Base-by-base conservation (phyloP, 2,329 filamentous ascomycete genomes). In the Calonectria honghensis region DNA sequence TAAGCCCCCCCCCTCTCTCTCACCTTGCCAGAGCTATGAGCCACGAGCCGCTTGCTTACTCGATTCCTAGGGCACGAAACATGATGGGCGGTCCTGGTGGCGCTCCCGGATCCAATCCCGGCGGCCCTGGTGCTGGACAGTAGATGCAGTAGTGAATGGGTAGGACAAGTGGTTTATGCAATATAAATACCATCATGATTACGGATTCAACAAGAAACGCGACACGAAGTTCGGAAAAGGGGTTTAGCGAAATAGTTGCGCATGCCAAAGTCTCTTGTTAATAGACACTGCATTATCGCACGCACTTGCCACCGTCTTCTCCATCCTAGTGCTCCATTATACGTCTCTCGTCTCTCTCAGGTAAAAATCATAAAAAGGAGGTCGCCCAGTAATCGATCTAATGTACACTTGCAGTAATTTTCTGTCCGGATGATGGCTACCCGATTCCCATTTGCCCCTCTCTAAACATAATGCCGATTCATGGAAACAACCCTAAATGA, bases 1-100 rank as follows among this genome's bases (percentile, higher is more conserved):
- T 97, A 87, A 94, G 94, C 92, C 5, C 14, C 5, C 16, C 24
- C 29, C 24, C 24, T n/a, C 24, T 24, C 24, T 24, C 24, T 24
- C 24, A 24, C 24, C n/a, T 72, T 41, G 3, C 10, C 20, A 11
- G 1, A 3, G 39, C 16, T 16, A 3, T 20, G 51, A 7, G 5
- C 39, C 20, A 24, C 24, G 20, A 13, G 39, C 27, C 20, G 11
- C 41, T 31, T 29, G 32, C 29, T 70, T n/a, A 63, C 27, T 72
- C 72, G 70, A 76, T 31, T 14, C 11, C 11, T 20, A 88, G 87
- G 86, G 87, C 87, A 16, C 84, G 86, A 31, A 85, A 84, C 74
- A 87, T 89, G 86, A 88, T 89, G 87, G 87, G 86, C 24, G 85
- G 85, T 24, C 83, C 77, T 31, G 83, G 81, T 66, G 75, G 61